Base-by-base conservation (phyloP, 257 asterid genomes). In the Capsicum pubescens region DNA sequence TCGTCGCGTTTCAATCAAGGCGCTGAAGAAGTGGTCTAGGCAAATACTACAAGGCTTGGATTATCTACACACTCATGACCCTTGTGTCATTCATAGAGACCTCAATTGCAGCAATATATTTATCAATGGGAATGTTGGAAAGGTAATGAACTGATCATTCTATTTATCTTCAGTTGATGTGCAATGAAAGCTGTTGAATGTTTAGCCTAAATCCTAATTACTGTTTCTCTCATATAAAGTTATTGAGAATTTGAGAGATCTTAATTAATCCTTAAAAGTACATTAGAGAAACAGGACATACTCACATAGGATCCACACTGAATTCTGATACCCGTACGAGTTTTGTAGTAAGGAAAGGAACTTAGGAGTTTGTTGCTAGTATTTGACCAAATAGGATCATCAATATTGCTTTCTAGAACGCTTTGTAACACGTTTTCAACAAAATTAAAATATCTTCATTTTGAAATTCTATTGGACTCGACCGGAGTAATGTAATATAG, bases 101-200 rank as follows among this genome's bases (percentile, higher is more conserved):
- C 80, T 86, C 78, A 86, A 86, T 55, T 86, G 89, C 85, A 86
- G 89, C 57, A 86, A 86, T 72, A 81, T 86, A 46, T 86, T 86
- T 84, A 84, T 86, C 87, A 86, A 86, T 63, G 89, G 87, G 13
- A 86, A 86, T 44, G 77, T 84, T 17, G 89, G 89, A 26, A 84
- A 86, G 89, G 89, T 86, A 84, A 16, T 61, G 6, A 2, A 56
- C n/a, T 70, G 1, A 12, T 32, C 6, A 3, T 66, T 70, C 84
- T 7, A n/a, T 15, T 80, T 39, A 21, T 50, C 13, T 61, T 26
- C 4, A 50, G 39, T 46, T 71, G 0, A 71, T 44, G 10, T 71
- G 58, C 39, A 46, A 9, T 44, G 0, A 16, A 39, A 68, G 2
- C 1, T 36, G 61, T 13, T 48, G 2, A 70, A 70, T 44, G 56